Evolutionary conservation across 306 rosid species (phyloP).

Genomic region (Dryas alaskensis): DNA sequence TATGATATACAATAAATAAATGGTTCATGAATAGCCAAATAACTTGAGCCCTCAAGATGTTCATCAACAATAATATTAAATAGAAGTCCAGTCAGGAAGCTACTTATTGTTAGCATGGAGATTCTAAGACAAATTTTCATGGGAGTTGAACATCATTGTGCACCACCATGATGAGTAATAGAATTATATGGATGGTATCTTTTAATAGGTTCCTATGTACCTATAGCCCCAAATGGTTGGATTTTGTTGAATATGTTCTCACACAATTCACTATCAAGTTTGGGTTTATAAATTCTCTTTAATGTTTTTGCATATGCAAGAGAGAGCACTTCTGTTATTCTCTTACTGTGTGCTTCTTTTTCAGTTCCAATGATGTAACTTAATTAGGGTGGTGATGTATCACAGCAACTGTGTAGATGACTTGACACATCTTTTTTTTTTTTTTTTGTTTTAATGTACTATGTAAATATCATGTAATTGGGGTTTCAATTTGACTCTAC

Average conservation of each 20-base stretch:
- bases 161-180: too few relatives aligned
- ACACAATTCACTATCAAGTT: too few relatives aligned
- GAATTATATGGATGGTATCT: too few relatives aligned
- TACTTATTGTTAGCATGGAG: too few relatives aligned
- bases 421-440: neutral
- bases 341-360: neutral
- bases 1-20: neutral
- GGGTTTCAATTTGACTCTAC: slow-evolving; percentile 6
- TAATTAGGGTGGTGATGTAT: neutral
- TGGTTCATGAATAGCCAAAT: neutral
- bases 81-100: neutral
- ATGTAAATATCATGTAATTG: neutral
- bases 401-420: neutral
- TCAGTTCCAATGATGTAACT: neutral
- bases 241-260: too few relatives aligned
- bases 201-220: too few relatives aligned
- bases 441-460: neutral
- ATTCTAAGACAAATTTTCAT: too few relatives aligned
- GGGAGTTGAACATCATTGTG: too few relatives aligned
- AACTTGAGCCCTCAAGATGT: neutral
- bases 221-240: too few relatives aligned
- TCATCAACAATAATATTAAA: neutral
- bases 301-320: neutral
- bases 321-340: neutral
- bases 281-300: too few relatives aligned